These are phyloP conservation scores for Fraxinus albicans DNA, from an alignment of 305 asterid species.

Conservation along the genomic window DNA sequence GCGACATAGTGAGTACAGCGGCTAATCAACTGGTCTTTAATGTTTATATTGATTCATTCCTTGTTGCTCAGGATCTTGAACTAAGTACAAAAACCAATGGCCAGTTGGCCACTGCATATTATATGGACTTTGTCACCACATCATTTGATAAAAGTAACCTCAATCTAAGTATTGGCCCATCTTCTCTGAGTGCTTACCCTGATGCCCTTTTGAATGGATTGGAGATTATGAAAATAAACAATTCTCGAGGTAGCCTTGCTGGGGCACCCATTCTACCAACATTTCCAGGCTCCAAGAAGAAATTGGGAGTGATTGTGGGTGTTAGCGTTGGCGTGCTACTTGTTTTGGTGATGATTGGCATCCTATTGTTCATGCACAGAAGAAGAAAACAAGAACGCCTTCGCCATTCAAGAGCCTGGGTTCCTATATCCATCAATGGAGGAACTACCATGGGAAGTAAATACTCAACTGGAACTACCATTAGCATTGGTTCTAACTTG, in stretches of 20 bases:
- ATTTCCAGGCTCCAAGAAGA: conserved; percentile 35
- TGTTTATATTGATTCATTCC: conserved; percentile 42
- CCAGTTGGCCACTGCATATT: conserved; percentile 46
- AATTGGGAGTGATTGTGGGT: conserved; percentile 50
- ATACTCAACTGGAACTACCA: too few relatives aligned
- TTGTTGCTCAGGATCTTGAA: conserved; percentile 45
- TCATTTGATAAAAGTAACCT: conserved; percentile 27
- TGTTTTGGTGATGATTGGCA: conserved; percentile 29
- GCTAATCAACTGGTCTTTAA: conserved; percentile 49
- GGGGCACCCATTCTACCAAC: conserved; percentile 24
- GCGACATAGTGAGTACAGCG: conserved; percentile 58
- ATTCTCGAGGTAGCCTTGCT: conserved; percentile 44
- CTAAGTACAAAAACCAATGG: conserved; percentile 28
- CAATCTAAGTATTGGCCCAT: conserved; percentile 60
- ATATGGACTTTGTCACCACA: conserved; percentile 52
- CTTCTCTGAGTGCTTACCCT: conserved; percentile 36
- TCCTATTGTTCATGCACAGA: conserved; percentile 33
- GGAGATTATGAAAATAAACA: conserved; percentile 65
- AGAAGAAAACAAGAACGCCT: conserved; percentile 16
- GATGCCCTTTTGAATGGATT: conserved; percentile 66
- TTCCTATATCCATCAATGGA: too few relatives aligned
- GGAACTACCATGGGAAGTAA: too few relatives aligned
- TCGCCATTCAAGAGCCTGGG: too few relatives aligned
- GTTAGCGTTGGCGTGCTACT: conserved; percentile 35
- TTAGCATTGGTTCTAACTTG: too few relatives aligned